Conservation (phyloP, 83 land plant species). For the Picea engelmannii region DNA sequence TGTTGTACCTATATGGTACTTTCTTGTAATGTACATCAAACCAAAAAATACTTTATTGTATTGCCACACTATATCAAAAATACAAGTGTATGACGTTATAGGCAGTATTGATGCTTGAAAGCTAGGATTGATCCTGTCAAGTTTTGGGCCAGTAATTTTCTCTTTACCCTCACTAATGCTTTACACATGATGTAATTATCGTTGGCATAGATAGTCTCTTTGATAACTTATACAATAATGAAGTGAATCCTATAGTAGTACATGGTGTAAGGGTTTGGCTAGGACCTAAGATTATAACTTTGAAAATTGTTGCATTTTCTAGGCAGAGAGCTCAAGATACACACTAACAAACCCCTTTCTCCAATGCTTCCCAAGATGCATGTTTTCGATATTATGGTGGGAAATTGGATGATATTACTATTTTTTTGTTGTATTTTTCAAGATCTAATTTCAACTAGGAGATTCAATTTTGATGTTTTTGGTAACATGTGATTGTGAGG, state of each 20-base stretch:
- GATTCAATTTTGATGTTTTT: not conserved
- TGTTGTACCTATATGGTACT: too few species aligned
- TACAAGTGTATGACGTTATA: too few species aligned
- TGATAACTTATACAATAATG: not conserved
- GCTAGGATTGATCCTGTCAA: too few species aligned
- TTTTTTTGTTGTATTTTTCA: conserved; percentile 78
- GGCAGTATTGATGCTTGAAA: too few species aligned
- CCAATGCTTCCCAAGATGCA: conserved; percentile 88
- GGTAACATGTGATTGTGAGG: not conserved
- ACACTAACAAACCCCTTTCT: conserved; percentile 81
- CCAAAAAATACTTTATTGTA: too few species aligned
- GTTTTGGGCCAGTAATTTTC: too few species aligned
- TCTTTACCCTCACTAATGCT: too few species aligned
- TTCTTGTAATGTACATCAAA: too few species aligned
- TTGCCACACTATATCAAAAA: too few species aligned
- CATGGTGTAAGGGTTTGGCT: conserved; percentile 64
- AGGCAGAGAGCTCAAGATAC: conserved; percentile 71
- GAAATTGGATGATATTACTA: conserved; percentile 89
- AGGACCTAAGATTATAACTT: conserved; percentile 73
- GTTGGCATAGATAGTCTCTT: too few species aligned
- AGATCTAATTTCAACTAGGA: conserved; percentile 15
- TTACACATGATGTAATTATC: too few species aligned
- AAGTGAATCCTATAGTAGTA: not conserved
- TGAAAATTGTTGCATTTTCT: conserved; percentile 74
- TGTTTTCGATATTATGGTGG: conserved; percentile 85